phyloP scores from a whole-genome alignment of 2,329 filamentous ascomycete species.

The Nemania abortiva region DNA sequence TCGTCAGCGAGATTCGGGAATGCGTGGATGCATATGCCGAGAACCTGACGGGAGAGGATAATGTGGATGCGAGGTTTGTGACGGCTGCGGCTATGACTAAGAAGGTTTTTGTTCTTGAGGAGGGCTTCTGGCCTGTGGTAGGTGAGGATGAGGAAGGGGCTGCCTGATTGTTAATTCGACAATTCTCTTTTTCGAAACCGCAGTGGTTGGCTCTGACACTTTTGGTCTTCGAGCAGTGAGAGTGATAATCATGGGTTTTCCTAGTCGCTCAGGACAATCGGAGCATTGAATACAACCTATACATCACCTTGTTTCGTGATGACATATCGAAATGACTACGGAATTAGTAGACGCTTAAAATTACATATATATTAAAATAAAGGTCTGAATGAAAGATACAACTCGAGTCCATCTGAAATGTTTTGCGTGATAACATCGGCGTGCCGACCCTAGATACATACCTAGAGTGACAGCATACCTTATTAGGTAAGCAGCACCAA shows the following conservation, averaged over 20 bases:
- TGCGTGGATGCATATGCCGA: constrained; percentile 50
- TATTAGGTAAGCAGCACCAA: background rate
- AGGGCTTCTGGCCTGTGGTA: constrained; percentile 68
- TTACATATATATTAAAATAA: background rate
- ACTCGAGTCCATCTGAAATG: too few species aligned
- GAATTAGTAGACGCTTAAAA: too few species aligned
- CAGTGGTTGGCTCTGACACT: background rate
- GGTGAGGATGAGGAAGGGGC: constrained; percentile 13
- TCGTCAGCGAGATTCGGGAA: constrained; percentile 54
- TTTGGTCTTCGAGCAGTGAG: background rate
- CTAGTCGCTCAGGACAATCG: too few species aligned
- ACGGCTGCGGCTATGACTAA: constrained; percentile 60
- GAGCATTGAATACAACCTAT: too few species aligned
- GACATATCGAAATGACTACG: too few species aligned
- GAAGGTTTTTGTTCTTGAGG: constrained; percentile 67
- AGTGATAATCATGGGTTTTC: background rate
- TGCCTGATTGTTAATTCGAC: background rate
- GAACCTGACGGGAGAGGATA: constrained; percentile 45
- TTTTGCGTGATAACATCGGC: too few species aligned
- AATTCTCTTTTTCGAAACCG: background rate
- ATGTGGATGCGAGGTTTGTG: constrained; percentile 53
- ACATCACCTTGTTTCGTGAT: too few species aligned
- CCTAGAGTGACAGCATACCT: too few species aligned
- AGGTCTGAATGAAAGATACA: too few species aligned
- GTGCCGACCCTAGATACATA: too few species aligned